phyloP scores from a whole-genome alignment of 2,329 filamentous ascomycete species.

The Mycosphaerella sp. region DNA sequence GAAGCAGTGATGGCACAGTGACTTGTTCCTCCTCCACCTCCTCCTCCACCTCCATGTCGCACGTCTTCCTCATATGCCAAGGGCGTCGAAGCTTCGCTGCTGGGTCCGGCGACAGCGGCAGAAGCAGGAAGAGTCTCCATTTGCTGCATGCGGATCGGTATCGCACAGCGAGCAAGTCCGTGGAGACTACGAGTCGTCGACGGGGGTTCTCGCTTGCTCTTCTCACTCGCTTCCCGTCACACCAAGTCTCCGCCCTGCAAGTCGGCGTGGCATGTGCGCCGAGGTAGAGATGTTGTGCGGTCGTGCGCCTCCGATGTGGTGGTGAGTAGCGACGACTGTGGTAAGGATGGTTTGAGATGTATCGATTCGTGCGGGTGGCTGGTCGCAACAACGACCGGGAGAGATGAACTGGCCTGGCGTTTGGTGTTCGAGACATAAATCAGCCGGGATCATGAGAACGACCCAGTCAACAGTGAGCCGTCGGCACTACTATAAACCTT shows the following conservation, averaged over 20 bases:
- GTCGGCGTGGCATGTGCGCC: conserved; percentile 1
- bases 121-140: conserved; percentile 8
- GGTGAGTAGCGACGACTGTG: not conserved
- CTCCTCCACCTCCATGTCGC: conserved; percentile 5
- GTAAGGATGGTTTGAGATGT: not conserved
- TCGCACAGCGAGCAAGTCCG: conserved; percentile 2
- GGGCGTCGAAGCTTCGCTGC: conserved; percentile 21
- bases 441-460: not conserved
- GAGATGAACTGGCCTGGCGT: not conserved
- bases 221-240: not conserved
- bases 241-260: not conserved
- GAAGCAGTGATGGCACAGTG: conserved; percentile 28
- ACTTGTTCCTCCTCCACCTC: not conserved
- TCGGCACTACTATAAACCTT: too few relatives aligned
- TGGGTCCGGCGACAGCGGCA: conserved; percentile 16
- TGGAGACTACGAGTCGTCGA: not conserved
- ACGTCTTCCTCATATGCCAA: conserved; percentile 24
- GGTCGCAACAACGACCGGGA: not conserved
- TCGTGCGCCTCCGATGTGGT: not conserved
- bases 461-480: too few relatives aligned
- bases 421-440: not conserved
- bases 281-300: not conserved
- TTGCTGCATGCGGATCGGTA: not conserved
- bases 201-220: not conserved
- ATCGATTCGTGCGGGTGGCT: not conserved